Evolutionary conservation across 805 yeast species (phyloP).

Genomic region (Maudiozyma turicensis): DNA sequence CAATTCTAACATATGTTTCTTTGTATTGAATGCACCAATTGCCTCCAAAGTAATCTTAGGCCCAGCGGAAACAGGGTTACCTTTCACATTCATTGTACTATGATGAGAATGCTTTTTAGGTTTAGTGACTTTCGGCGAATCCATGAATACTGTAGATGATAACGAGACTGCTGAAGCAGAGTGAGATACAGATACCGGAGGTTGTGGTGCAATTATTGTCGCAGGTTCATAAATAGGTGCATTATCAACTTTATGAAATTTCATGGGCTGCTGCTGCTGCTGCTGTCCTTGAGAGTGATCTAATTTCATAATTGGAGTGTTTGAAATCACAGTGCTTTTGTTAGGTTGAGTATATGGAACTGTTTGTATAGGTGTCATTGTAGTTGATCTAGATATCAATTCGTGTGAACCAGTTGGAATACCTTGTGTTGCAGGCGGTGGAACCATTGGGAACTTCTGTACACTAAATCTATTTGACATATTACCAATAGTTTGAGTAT

Average conservation of each 20-base stretch:
- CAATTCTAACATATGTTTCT: not conserved
- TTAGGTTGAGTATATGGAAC: not conserved
- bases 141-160: not conserved
- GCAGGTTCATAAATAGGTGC: not conserved
- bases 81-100: too few species aligned
- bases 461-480: not conserved
- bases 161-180: too few species aligned
- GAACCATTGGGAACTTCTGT: not conserved
- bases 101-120: not conserved
- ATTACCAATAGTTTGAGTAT: not conserved
- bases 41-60: conserved; percentile 6
- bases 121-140: not conserved
- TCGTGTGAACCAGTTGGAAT: not conserved
- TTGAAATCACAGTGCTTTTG: too few species aligned
- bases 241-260: not conserved
- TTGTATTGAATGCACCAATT: conserved; percentile 12
- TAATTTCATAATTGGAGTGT: too few species aligned
- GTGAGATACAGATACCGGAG: too few species aligned
- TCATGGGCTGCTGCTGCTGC: not conserved
- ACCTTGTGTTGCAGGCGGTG: not conserved
- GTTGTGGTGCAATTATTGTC: not conserved
- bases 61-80: too few species aligned
- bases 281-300: not conserved
- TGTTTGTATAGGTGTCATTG: not conserved
- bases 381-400: not conserved